phyloP scores from a whole-genome alignment of 2,329 filamentous ascomycete genomes.

The Chrysosporium keratinophilum region DNA sequence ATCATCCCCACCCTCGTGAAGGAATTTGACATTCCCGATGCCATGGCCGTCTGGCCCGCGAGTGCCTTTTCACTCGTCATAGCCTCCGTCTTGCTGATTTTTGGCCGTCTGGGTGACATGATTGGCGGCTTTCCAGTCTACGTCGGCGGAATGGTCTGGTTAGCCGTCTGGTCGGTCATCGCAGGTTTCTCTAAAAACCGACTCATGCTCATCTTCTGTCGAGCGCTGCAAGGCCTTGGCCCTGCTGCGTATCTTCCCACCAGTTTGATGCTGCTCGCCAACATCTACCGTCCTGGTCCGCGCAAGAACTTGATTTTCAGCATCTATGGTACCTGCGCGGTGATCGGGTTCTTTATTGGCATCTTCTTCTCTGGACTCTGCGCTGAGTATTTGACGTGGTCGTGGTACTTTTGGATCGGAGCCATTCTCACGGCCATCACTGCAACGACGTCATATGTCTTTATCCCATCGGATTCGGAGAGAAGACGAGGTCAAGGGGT shows the following conservation, averaged over 20 bases:
- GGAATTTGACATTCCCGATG: conserved; percentile 55
- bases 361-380: conserved; percentile 56
- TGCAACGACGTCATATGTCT: conserved; percentile 36
- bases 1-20: conserved; percentile 55
- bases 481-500: conserved; percentile 32
- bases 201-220: conserved; percentile 61
- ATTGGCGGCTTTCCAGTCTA: conserved; percentile 55
- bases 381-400: conserved; percentile 47
- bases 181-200: conserved; percentile 59
- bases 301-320: conserved; percentile 59
- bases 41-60: conserved; percentile 48
- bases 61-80: conserved; percentile 43
- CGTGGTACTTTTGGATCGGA: conserved; percentile 61
- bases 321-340: conserved; percentile 45
- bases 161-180: conserved; percentile 57
- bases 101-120: conserved; percentile 51
- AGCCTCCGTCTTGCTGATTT: conserved; percentile 42
- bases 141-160: conserved; percentile 52
- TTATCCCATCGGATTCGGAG: conserved; percentile 41
- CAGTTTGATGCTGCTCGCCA: conserved; percentile 56
- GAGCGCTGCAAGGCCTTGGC: conserved; percentile 64
- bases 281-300: conserved; percentile 55
- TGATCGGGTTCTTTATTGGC: conserved; percentile 44
- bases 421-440: conserved; percentile 43
- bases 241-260: conserved; percentile 61